Percentiles rank a stretch among this genome's conserved stretches.
Conservation (phyloP, 2,329 filamentous ascomycete species). For the Nothopassalora personata region DNA sequence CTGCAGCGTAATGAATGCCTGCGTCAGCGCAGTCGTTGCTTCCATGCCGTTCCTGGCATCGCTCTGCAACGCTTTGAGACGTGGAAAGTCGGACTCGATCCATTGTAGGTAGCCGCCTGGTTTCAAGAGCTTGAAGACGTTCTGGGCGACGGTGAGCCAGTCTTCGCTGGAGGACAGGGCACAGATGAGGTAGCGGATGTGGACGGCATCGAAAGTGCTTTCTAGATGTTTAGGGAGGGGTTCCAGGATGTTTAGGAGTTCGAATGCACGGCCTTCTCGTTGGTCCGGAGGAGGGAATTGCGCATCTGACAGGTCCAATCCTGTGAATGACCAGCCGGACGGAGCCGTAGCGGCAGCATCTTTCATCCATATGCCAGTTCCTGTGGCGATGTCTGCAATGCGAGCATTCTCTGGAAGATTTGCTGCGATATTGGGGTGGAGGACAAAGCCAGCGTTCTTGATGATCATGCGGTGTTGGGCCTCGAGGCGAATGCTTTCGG, state of each 20-base stretch:
- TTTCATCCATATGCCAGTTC: slow-evolving; percentile 20
- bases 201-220: slow-evolving; percentile 17
- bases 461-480: slow-evolving; percentile 14
- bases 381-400: slow-evolving; percentile 22
- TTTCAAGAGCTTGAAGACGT: slow-evolving; percentile 16
- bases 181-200: slow-evolving; percentile 19
- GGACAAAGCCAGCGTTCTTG: slow-evolving; percentile 13
- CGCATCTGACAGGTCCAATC: slow-evolving; percentile 18
- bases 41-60: background rate
- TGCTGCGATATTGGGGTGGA: slow-evolving; percentile 15
- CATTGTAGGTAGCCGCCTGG: slow-evolving; percentile 23
- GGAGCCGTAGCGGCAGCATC: slow-evolving; percentile 10
- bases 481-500: slow-evolving; percentile 17
- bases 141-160: slow-evolving; percentile 13
- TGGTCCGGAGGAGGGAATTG: slow-evolving; percentile 15
- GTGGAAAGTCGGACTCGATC: slow-evolving; percentile 17
- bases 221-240: slow-evolving; percentile 7
- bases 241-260: slow-evolving; percentile 17
- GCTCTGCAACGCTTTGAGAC: slow-evolving; percentile 3
- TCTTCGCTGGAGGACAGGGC: slow-evolving; percentile 10
- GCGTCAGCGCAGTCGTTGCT: background rate
- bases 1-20: background rate
- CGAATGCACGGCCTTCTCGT: background rate
- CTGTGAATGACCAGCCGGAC: slow-evolving; percentile 6
- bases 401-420: slow-evolving; percentile 10